phyloP scores from a whole-genome alignment of 106 monocot genomes.

The Acorus calamus region DNA sequence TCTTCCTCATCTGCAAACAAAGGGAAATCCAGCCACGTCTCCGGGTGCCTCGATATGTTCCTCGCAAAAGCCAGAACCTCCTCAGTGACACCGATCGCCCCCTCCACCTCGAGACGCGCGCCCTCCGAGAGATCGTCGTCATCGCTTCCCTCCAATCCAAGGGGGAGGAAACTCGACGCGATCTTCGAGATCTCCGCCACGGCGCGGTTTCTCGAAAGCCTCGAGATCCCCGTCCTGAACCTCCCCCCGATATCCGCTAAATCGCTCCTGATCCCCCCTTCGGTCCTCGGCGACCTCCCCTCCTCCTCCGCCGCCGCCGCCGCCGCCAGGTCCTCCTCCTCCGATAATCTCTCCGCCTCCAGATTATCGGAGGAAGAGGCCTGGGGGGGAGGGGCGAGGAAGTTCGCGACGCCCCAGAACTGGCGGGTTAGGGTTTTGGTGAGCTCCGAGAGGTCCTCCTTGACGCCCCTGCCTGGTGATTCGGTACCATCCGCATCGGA shows the following conservation, averaged over 20 bases:
- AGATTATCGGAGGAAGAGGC: slow-evolving; percentile 5
- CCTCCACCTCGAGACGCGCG: slow-evolving; percentile 6
- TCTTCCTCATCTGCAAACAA: slow-evolving; percentile 54
- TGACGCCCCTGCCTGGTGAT: slow-evolving; percentile 43
- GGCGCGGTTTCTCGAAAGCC: slow-evolving; percentile 46
- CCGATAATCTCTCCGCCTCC: too few species aligned
- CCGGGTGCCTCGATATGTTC: slow-evolving; percentile 94
- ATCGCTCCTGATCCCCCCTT: slow-evolving; percentile 54
- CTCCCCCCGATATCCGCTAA: slow-evolving; percentile 79
- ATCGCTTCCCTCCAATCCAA: slow-evolving; percentile 40
- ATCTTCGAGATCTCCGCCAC: slow-evolving; percentile 77
- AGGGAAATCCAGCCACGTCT: slow-evolving; percentile 96
- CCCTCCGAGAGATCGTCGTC: slow-evolving; percentile 26
- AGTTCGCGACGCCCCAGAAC: slow-evolving; percentile 85
- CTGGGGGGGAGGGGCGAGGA: slow-evolving; percentile 72
- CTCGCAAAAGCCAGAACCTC: slow-evolving; percentile 88
- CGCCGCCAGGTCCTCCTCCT: neutral
- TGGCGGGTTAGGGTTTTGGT: slow-evolving; percentile 73
- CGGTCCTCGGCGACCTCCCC: slow-evolving; percentile 23
- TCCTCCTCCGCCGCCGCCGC: slow-evolving; percentile 1
- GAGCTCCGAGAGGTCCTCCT: slow-evolving; percentile 85
- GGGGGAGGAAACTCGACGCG: slow-evolving; percentile 56
- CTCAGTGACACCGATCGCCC: slow-evolving; percentile 70
- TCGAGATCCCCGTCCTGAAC: slow-evolving; percentile 62
- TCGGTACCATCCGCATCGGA: too few species aligned